Evolutionary conservation across 1,284 basidiomycete genomes (phyloP).

Genomic region (Leccinum cinnamomeum): DNA sequence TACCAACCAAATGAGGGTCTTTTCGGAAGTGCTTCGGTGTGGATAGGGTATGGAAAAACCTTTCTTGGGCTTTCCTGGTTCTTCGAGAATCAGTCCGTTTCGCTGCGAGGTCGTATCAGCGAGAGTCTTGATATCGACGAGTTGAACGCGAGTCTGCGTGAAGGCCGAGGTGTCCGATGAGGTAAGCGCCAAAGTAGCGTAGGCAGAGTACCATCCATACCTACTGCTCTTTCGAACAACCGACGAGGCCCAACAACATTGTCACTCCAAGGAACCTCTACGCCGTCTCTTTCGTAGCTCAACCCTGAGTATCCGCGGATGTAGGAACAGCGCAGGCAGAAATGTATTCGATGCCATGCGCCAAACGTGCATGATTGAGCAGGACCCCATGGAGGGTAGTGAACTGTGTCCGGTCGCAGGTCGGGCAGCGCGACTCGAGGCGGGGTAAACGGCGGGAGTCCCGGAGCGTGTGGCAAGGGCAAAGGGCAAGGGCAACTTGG

Average conservation of each 20-base stretch:
- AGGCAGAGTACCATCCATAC: constrained; percentile 34
- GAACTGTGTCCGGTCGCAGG: constrained; percentile 62
- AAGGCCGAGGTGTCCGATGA: constrained; percentile 46
- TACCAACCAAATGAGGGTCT: constrained; percentile 29
- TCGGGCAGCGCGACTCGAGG: constrained; percentile 43
- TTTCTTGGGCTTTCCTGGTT: constrained; percentile 30
- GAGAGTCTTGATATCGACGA: constrained; percentile 38
- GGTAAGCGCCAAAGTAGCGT: constrained; percentile 9
- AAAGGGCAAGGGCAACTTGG: too few species aligned
- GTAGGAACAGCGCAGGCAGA: constrained; percentile 57
- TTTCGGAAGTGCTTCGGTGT: constrained; percentile 46
- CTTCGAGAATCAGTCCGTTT: constrained; percentile 1
- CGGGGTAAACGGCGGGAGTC: too few species aligned
- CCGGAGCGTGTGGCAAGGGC: too few species aligned
- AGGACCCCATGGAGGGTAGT: constrained; percentile 68
- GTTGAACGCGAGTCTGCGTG: constrained; percentile 62
- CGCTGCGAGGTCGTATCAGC: constrained; percentile 4
- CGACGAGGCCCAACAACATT: constrained; percentile 53
- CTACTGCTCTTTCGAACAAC: constrained; percentile 71
- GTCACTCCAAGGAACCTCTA: constrained; percentile 48
- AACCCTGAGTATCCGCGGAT: constrained; percentile 40
- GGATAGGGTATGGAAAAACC: constrained; percentile 40
- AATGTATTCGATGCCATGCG: constrained; percentile 66
- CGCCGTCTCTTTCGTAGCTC: constrained; percentile 53
- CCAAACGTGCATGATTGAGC: constrained; percentile 70